Evolutionary conservation across 2,329 filamentous ascomycete species (phyloP).

Genomic region (Colletotrichum aenigma): DNA sequence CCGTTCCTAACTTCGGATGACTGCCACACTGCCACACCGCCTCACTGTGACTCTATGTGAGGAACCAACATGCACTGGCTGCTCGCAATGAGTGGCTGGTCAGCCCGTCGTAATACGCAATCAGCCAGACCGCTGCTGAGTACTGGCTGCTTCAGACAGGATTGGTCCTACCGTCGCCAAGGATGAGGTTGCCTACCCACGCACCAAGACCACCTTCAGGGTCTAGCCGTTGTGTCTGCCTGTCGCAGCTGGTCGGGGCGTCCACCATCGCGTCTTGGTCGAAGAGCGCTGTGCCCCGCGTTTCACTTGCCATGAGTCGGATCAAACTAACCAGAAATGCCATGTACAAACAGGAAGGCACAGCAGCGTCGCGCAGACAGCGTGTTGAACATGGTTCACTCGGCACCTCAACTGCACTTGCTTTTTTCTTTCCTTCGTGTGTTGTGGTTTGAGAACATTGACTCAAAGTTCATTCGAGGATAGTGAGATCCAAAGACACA

Average conservation of each 20-base stretch:
- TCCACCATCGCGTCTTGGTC: background rate
- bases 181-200: background rate
- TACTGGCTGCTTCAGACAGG: background rate
- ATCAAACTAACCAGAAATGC: background rate
- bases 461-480: background rate
- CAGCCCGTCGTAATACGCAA: background rate
- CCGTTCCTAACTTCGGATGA: background rate
- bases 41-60: background rate
- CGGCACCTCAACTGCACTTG: background rate
- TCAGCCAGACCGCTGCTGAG: background rate
- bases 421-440: background rate
- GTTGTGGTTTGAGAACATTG: background rate
- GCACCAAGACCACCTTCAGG: background rate
- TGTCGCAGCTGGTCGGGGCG: background rate
- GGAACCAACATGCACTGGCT: background rate
- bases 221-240: background rate
- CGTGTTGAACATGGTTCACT: background rate
- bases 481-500: background rate
- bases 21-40: background rate
- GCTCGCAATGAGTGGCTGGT: background rate
- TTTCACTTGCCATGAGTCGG: slow-evolving; percentile 12
- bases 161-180: background rate
- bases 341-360: background rate
- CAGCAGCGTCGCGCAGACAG: background rate
- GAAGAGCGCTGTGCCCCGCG: background rate